These are phyloP conservation scores for Fusarium incarnatum DNA, from an alignment of 2,329 filamentous ascomycete species.

Conservation along the genomic window DNA sequence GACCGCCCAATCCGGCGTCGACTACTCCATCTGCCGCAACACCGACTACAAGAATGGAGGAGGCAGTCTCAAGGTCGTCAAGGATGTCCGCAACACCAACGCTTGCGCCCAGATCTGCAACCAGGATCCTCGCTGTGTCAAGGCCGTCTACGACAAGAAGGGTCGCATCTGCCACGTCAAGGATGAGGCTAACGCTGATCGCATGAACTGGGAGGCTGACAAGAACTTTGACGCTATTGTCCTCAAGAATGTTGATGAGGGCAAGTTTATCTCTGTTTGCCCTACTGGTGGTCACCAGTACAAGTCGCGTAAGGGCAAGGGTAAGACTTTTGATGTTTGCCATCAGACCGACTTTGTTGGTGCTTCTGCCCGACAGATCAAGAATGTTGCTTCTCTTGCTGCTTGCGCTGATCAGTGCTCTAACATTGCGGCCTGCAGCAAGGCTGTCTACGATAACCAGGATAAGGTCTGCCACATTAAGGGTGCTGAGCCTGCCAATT, in stretches of 20 bases:
- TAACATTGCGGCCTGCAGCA: constrained; percentile 15
- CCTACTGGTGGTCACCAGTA: constrained; percentile 18
- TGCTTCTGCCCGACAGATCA: constrained; percentile 5
- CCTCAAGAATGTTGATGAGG: constrained; percentile 25
- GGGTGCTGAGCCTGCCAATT: constrained; percentile 18
- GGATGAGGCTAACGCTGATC: constrained; percentile 14
- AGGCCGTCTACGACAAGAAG: constrained; percentile 37
- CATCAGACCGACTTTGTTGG: constrained; percentile 28
- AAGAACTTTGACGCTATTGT: constrained; percentile 18
- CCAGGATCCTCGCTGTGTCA: constrained; percentile 32
- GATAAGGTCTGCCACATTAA: constrained; percentile 40
- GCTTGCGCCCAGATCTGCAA: constrained; percentile 34
- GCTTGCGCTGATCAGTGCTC: constrained; percentile 36
- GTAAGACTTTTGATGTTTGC: constrained; percentile 24
- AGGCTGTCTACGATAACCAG: constrained; percentile 38
- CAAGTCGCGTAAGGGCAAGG: constrained; percentile 11
- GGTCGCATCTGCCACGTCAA: constrained; percentile 30
- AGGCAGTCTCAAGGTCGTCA: constrained; percentile 11
- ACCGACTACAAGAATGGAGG: constrained; percentile 34
- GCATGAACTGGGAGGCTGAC: constrained; percentile 29
- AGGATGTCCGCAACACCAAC: constrained; percentile 16
- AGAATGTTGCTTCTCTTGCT: constrained; percentile 18
- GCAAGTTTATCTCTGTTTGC: constrained; percentile 25
- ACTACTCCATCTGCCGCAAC: constrained; percentile 27
- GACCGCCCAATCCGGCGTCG: constrained; percentile 10